Percentiles rank a stretch among this genome's conserved stretches.
Evolutionary conservation across 2,329 filamentous ascomycete species (phyloP).

Genomic region (Aspergillus puulaauensis): DNA sequence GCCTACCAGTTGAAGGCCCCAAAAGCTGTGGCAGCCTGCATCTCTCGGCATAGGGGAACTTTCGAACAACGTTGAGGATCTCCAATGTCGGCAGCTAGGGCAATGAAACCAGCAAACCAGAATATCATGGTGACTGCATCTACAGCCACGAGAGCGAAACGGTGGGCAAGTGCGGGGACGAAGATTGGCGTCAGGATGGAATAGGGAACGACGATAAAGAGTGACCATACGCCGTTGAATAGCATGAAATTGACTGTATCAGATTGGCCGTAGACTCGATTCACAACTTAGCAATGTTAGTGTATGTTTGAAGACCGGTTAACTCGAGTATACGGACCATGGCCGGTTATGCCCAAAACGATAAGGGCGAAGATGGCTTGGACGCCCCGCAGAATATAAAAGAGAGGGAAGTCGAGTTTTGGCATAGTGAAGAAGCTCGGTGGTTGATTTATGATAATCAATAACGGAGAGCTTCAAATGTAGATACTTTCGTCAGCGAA

Average conservation of each 20-base stretch:
- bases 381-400: slow-evolving; percentile 58
- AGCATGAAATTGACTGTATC: slow-evolving; percentile 69
- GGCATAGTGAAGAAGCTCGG: neutral
- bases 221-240: slow-evolving; percentile 75
- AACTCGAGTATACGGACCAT: slow-evolving; percentile 54
- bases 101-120: slow-evolving; percentile 86
- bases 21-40: slow-evolving; percentile 55
- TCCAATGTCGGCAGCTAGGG: slow-evolving; percentile 66
- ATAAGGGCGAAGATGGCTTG: slow-evolving; percentile 70
- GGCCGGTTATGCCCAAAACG: slow-evolving; percentile 71
- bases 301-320: neutral
- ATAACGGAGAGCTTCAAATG: neutral
- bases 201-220: slow-evolving; percentile 67
- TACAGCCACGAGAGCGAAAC: slow-evolving; percentile 63
- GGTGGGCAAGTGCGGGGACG: slow-evolving; percentile 61
- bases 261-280: slow-evolving; percentile 47
- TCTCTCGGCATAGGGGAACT: slow-evolving; percentile 56
- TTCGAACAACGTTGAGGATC: slow-evolving; percentile 53
- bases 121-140: slow-evolving; percentile 77
- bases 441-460: neutral
- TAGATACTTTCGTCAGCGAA: neutral
- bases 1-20: slow-evolving; percentile 50
- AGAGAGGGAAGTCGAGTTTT: slow-evolving; percentile 1
- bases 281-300: slow-evolving; percentile 51
- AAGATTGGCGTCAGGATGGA: slow-evolving; percentile 67